Evolutionary conservation across 345 rosid species (phyloP).

Genomic region (Microcos paniculata): DNA sequence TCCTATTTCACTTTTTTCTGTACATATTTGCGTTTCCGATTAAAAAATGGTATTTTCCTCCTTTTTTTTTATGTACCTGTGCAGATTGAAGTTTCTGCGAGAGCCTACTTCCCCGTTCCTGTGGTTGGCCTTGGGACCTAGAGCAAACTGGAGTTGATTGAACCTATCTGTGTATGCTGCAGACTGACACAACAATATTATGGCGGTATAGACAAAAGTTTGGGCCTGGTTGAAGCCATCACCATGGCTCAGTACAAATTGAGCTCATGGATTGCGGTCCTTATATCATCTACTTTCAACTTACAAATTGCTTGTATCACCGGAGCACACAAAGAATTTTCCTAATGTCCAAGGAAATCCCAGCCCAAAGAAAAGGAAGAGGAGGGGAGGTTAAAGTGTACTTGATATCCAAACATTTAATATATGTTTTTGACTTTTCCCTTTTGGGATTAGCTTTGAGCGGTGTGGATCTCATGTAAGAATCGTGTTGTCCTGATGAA

Average conservation of each 20-base stretch:
- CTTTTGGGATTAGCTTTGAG: no score
- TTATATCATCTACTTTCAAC: background rate
- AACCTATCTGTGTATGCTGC: background rate
- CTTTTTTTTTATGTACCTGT: background rate
- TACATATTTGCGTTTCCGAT: background rate
- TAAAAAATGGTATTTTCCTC: background rate
- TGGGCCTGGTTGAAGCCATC: background rate
- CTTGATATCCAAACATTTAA: background rate
- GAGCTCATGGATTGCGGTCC: background rate
- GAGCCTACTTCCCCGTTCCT: background rate
- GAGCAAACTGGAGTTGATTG: background rate
- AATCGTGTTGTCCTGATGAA: background rate
- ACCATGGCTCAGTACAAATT: background rate
- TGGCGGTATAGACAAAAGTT: background rate
- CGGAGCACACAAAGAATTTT: background rate
- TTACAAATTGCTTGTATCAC: background rate
- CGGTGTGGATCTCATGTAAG: no score
- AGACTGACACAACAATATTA: background rate
- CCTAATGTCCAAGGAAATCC: background rate
- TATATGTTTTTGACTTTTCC: no score
- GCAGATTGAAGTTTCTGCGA: slow-evolving; percentile 4
- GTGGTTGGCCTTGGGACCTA: background rate
- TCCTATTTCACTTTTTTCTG: background rate
- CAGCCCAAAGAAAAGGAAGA: background rate
- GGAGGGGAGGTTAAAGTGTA: background rate